Evolutionary conservation across 1,284 basidiomycete genomes (phyloP).

Genomic region (Tilletia horrida): DNA sequence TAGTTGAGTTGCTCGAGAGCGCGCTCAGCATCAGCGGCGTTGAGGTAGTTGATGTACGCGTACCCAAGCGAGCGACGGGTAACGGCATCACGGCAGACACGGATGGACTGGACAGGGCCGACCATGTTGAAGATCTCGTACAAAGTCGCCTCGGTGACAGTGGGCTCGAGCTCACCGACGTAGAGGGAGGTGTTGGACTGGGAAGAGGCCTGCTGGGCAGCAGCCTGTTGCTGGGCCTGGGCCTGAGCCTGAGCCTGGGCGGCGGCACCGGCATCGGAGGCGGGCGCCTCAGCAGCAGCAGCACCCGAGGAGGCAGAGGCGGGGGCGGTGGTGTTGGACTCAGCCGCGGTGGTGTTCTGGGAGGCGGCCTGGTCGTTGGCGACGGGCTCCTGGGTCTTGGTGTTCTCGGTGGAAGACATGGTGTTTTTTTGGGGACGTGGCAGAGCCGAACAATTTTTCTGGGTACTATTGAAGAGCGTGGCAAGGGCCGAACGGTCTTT

Average conservation of each 20-base stretch:
- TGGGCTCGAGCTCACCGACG: constrained; percentile 96
- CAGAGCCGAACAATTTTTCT: neutral
- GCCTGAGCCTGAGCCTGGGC: constrained; percentile 25
- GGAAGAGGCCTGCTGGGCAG: constrained; percentile 27
- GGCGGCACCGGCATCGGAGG: constrained; percentile 26
- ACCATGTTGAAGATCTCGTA: constrained; percentile 99
- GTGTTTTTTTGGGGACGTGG: neutral
- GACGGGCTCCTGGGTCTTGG: constrained; percentile 21
- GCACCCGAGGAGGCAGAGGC: constrained; percentile 22
- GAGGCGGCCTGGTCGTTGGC: constrained; percentile 49
- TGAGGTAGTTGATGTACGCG: constrained; percentile 99
- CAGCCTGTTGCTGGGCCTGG: constrained; percentile 21
- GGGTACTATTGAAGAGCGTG: constrained; percentile 16
- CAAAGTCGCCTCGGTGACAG: constrained; percentile 98
- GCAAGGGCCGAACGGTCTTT: constrained; percentile 19
- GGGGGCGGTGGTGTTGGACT: constrained; percentile 28
- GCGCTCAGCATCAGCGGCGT: constrained; percentile 93
- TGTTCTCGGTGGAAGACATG: constrained; percentile 15
- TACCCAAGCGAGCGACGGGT: constrained; percentile 99
- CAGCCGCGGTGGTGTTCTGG: constrained; percentile 25
- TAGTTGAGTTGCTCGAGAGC: constrained; percentile 99
- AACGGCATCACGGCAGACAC: constrained; percentile 99
- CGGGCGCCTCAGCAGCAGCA: constrained; percentile 23
- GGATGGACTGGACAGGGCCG: constrained; percentile 96
- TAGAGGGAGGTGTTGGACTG: constrained; percentile 73